These are phyloP conservation scores for Begonia fuchsioides DNA, from an alignment of 306 rosid species.

Conservation along the genomic window DNA sequence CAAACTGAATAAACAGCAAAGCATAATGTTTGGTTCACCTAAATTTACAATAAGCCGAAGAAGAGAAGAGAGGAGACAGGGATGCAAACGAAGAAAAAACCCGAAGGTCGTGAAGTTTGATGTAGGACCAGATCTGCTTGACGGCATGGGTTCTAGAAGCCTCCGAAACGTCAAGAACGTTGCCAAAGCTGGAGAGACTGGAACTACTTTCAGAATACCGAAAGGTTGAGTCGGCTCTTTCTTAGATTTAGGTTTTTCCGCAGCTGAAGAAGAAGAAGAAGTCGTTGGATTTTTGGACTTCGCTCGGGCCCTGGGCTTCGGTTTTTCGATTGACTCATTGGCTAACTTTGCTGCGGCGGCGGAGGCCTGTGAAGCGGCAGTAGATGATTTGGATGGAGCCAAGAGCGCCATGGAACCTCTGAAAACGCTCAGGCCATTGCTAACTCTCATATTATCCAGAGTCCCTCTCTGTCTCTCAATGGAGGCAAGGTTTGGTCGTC, in stretches of 20 bases:
- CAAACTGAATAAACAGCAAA: no score
- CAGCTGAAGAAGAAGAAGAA: background rate
- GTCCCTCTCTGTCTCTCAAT: no score
- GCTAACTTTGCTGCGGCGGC: slow-evolving; percentile 3
- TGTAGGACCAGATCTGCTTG: no score
- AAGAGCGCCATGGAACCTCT: slow-evolving; percentile 19
- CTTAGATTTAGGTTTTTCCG: background rate
- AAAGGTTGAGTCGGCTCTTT: no score
- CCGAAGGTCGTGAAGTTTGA: slow-evolving; percentile 32
- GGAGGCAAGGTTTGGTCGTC: no score
- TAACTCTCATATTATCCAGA: no score
- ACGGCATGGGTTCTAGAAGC: slow-evolving; percentile 27
- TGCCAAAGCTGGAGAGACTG: slow-evolving; percentile 22
- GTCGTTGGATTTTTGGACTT: slow-evolving; percentile 1
- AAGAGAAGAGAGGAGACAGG: background rate
- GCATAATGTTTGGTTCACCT: no score
- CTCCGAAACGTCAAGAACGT: slow-evolving; percentile 20
- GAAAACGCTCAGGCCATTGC: slow-evolving; percentile 14
- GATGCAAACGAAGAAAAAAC: slow-evolving; percentile 1
- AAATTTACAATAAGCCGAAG: no score
- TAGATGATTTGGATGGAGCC: slow-evolving; percentile 16
- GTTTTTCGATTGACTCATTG: slow-evolving; percentile 7
- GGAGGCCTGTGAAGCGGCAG: slow-evolving; percentile 1
- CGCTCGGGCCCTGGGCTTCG: slow-evolving; percentile 10
- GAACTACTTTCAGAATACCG: slow-evolving; percentile 15